Evolutionary conservation across 2,329 filamentous ascomycete species (phyloP), one percentile per base, ranked within the genome.

Genomic region (Talaromyces sp.): DNA sequence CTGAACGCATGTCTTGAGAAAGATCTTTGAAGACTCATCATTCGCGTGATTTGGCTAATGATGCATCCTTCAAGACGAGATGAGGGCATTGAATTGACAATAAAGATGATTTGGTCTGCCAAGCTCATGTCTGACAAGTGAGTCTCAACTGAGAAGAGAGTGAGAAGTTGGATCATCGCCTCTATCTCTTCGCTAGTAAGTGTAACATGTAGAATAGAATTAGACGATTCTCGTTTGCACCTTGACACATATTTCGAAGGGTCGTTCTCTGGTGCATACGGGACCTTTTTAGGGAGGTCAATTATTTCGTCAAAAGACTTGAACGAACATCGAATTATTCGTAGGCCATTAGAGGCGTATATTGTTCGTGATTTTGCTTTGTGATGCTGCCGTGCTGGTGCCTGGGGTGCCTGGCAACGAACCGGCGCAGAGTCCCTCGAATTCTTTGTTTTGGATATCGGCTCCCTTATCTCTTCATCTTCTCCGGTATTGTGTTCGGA

Each of bases 131-230:
- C 70, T 27, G 63, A 53, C 5, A 44, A 30, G 54, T 15, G 9
- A 32, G 30, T 52, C n/a, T 59, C 59, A 42, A 59, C 53, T 4
- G 62, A 60, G 60, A 63, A 52, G 64, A 54, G 54, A n/a, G 54
- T 59, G 55, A 71, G 19, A 4, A 69, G 52, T 10, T 55, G 28
- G 33, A 69, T 55, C 22, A 72, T 55, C 13, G 67, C 66, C 22
- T 57, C 56, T 54, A 69, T 62, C 62, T 73, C 71, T 3, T 58
- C 49, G 15, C 61, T 32, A 25, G 66, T 65, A 53, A 73, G 71
- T 52, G 71, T 67, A 44, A 69, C 64, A 63, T 73, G 71, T 11
- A 69, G 54, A 10, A 72, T 58, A 13, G 49, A 49, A 11, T 30
- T 47, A n/a, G 53, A 19, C 5, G 44, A 32, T 8, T 56, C 17